Evolutionary conservation across 2,329 filamentous ascomycete species (phyloP), one percentile per base, ranked within the genome.

Genomic region (Aspergillus brunneoviolaceus): DNA sequence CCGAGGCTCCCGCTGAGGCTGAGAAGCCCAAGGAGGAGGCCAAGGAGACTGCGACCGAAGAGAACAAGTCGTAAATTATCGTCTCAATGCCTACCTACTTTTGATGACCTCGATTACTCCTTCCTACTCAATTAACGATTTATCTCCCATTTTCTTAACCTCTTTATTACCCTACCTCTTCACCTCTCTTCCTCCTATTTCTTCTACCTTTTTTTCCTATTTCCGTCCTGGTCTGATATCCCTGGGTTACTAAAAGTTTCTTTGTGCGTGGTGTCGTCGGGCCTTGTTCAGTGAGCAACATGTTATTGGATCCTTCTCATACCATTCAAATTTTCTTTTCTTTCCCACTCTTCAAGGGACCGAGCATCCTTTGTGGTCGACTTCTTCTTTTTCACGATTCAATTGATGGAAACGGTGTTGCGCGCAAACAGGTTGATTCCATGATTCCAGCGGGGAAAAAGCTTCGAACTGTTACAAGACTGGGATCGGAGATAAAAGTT

Each of bases 21-120:
- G 60, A 73, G 60, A 82, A 82, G 74, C 77, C 73, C 63, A 71
- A 78, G 70, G 77, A 78, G 69, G 69, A 70, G 60, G 71, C 70
- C 50, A 74, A 82, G 71, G 80, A 82, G 68, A 72, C 69, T 61
- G 67, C 74, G 51, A 68, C 69, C 49, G 75, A 76, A 68, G 75
- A 76, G 67, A 73, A 73, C 68, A 77, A 77, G 71, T 72, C 76
- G 63, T 78, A 77, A 69, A 67, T 57, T 60, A 58, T 25, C 59
- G 60, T 69, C 65, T 65, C 58, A 58, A 64, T 63, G 55, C 60
- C 61, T 51, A 72, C 66, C 65, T 68, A 68, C 69, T 72, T 68
- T 71, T 74, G 70, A 75, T 74, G 72, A 74, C 71, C 68, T 70
- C 63, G 62, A 62, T 49, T 66, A 62, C 62, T 60, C 54, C 49